phyloP scores from a whole-genome alignment of 192 early-diverging fungal genomes.

The Mortierella alpina region DNA sequence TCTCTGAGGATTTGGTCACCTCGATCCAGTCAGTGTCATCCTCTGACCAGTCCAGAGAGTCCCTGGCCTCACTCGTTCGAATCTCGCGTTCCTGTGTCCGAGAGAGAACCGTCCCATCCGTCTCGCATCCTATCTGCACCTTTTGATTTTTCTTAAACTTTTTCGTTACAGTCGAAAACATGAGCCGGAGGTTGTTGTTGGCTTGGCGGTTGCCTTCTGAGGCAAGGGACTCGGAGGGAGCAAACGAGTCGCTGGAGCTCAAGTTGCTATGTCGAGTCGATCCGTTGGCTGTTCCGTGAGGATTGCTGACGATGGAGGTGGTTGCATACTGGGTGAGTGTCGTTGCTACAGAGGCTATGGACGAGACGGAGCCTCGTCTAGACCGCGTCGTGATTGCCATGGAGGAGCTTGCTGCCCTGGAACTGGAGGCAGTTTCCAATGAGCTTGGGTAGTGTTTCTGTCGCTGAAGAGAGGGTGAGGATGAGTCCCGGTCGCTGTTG shows the following conservation, averaged over 20 bases:
- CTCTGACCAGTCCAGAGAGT: slow-evolving; percentile 42
- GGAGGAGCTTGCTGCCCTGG: slow-evolving; percentile 26
- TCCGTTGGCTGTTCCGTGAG: slow-evolving; percentile 26
- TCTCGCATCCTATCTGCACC: slow-evolving; percentile 26
- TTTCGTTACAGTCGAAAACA: slow-evolving; percentile 62
- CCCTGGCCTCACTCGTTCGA: slow-evolving; percentile 18
- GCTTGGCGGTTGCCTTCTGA: slow-evolving; percentile 33
- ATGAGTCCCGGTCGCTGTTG: slow-evolving; percentile 5
- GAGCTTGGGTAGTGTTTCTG: slow-evolving; percentile 18
- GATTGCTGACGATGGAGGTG: slow-evolving; percentile 33
- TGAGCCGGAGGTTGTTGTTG: slow-evolving; percentile 54
- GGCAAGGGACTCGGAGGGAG: slow-evolving; percentile 15
- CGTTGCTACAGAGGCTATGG: slow-evolving; percentile 44
- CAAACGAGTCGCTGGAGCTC: not conserved
- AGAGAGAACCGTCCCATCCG: slow-evolving; percentile 21
- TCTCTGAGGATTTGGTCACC: slow-evolving; percentile 31
- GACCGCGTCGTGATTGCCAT: slow-evolving; percentile 41
- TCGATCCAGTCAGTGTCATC: slow-evolving; percentile 52
- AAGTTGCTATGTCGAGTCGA: slow-evolving; percentile 11
- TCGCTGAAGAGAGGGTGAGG: slow-evolving; percentile 11
- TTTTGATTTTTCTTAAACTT: slow-evolving; percentile 57
- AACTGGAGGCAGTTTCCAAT: slow-evolving; percentile 31
- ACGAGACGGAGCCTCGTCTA: slow-evolving; percentile 46
- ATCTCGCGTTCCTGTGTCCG: slow-evolving; percentile 50
- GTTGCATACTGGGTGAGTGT: slow-evolving; percentile 45